phyloP scores from a whole-genome alignment of 2,329 filamentous ascomycete species.

The Sclerotinia spermophila region DNA sequence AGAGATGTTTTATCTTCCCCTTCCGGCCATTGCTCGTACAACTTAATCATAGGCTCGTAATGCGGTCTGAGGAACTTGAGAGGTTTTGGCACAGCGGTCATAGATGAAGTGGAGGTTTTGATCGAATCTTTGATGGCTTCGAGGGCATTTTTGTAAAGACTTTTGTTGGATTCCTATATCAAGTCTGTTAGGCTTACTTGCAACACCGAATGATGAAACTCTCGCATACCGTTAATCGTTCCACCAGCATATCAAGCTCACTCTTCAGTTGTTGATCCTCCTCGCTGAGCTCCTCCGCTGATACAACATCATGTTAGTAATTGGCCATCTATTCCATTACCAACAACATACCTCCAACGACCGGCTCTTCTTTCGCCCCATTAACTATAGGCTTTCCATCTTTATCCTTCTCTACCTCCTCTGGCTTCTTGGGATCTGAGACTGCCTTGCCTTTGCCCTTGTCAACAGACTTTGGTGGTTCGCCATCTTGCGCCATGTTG shows the following conservation, averaged over 20 bases:
- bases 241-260: slow-evolving; percentile 96
- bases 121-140: slow-evolving; percentile 98
- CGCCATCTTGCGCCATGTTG: slow-evolving; percentile 90
- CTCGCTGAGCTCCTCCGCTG: slow-evolving; percentile 85
- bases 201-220: slow-evolving; percentile 19
- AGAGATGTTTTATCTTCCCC: slow-evolving; percentile 84
- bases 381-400: slow-evolving; percentile 68
- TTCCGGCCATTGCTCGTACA: slow-evolving; percentile 85
- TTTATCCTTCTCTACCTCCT: slow-evolving; percentile 58
- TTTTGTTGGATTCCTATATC: slow-evolving; percentile 75
- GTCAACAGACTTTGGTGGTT: slow-evolving; percentile 77
- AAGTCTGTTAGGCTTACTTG: slow-evolving; percentile 21
- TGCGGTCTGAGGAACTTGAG: slow-evolving; percentile 97
- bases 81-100: slow-evolving; percentile 98
- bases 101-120: slow-evolving; percentile 98
- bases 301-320: slow-evolving; percentile 38
- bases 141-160: slow-evolving; percentile 85
- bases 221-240: slow-evolving; percentile 73
- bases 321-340: slow-evolving; percentile 26
- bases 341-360: slow-evolving; percentile 40
- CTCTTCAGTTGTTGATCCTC: slow-evolving; percentile 98
- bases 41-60: slow-evolving; percentile 81
- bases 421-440: slow-evolving; percentile 55
- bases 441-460: slow-evolving; percentile 96
- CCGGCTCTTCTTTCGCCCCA: slow-evolving; percentile 70